These are phyloP conservation scores for Pseudozyma thailandica DNA, from an alignment of 1,284 basidiomycete genomes.

Conservation along the genomic window DNA sequence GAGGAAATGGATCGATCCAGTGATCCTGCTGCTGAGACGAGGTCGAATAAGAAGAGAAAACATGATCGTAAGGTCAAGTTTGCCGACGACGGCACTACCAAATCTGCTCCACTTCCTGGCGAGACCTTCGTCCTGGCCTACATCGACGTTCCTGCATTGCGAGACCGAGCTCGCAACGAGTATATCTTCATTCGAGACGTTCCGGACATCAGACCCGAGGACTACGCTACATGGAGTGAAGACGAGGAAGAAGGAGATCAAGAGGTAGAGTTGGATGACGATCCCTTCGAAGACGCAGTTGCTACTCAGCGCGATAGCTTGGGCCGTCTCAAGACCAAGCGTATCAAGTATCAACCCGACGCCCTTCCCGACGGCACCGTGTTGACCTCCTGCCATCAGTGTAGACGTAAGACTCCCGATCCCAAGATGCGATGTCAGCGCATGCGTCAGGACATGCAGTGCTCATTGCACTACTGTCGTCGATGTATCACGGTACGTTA, in stretches of 20 bases:
- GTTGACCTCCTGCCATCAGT: conserved; percentile 49
- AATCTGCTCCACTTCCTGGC: conserved; percentile 19
- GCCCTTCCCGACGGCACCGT: conserved; percentile 26
- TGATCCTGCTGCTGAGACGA: conserved; percentile 1
- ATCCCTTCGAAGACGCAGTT: conserved; percentile 3
- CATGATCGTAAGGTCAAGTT: conserved; percentile 37
- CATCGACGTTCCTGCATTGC: conserved; percentile 23
- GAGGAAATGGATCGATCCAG: conserved; percentile 4
- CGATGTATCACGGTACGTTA: conserved; percentile 38
- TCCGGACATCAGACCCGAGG: conserved; percentile 34
- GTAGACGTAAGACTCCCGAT: conserved; percentile 34
- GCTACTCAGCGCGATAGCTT: conserved; percentile 3
- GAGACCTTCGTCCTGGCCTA: conserved; percentile 35
- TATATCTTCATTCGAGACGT: conserved; percentile 38
- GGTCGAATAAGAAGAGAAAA: conserved; percentile 22
- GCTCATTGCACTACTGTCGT: conserved; percentile 35
- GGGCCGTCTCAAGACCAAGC: conserved; percentile 13
- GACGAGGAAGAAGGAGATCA: conserved; percentile 36
- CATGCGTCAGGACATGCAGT: conserved; percentile 14
- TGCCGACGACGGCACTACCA: conserved; percentile 48
- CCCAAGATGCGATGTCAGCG: conserved; percentile 48
- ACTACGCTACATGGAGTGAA: conserved; percentile 31
- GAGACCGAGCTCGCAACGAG: conserved; percentile 39
- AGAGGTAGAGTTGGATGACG: conserved; percentile 2
- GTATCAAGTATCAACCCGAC: conserved; percentile 12